Evolutionary conservation across 2,329 filamentous ascomycete species (phyloP), one percentile per base, ranked within the genome.

Genomic region (Cladophialophora psammophila): DNA sequence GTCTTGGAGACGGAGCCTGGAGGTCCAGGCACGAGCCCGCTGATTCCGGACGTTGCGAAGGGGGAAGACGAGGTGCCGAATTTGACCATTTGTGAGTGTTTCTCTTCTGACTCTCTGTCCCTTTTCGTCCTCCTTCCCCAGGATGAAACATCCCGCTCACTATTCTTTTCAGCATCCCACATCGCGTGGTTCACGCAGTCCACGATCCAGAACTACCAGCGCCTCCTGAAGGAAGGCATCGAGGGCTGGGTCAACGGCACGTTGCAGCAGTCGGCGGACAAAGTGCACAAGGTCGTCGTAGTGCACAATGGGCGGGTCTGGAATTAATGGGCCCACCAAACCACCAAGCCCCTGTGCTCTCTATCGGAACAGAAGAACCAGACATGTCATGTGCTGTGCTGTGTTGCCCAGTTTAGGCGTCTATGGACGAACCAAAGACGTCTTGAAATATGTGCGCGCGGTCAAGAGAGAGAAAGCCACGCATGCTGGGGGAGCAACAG

Each of bases 101-200:
- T 38, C 0, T n/a, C 31, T 40, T 40, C 6, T 31, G 12, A 3
- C 15, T 35, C 35, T 10, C 12, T 32, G 5, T 45, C 4, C 18
- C n/a, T 18, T 45, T 10, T 7, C 40, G 18, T 18, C 2, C n/a
- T 6, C n/a, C 7, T 7, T 3, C 6, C n/a, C 3, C 26, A n/a
- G 40, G 2, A 42, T 12, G 2, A 42, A 42, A 34, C 18, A 18
- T 15, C 53, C 18, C 9, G 32, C 38, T 26, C 18, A 52, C 35
- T 35, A 32, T 52, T 38, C 4, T 12, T 31, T 20, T n/a, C 40
- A 69, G 67, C 79, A 56, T 84, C 84, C 18, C 85, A 87, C 75
- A 68, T 86, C 45, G 85, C 85, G 0, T 87, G 85, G 85, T 82
- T 80, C 69, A 80, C 83, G 0, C 77, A 80, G 55, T 79, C 76